Evolutionary conservation across 306 rosid genomes (phyloP).

Genomic region (Vigna trinervia): DNA sequence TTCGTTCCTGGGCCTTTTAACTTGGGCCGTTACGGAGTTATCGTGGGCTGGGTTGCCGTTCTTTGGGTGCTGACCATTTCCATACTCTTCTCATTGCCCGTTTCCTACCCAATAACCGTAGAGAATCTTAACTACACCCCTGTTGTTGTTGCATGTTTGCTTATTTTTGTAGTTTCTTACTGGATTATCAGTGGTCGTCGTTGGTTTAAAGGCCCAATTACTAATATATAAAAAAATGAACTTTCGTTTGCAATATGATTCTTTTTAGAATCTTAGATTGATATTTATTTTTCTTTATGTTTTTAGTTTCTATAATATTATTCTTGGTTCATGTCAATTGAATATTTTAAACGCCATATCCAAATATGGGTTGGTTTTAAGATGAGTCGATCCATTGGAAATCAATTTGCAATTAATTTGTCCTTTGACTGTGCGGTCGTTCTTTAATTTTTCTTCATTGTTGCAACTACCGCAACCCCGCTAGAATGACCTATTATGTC

Average conservation of each 20-base stretch:
- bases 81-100: constrained; percentile 82
- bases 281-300: background rate
- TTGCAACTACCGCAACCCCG: too few relatives aligned
- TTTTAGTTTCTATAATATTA: too few relatives aligned
- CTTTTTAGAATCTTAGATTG: background rate
- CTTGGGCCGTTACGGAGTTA: constrained; percentile 71
- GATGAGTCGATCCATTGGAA: too few relatives aligned
- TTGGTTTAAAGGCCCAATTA: constrained; percentile 91
- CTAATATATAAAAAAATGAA: constrained; percentile 57
- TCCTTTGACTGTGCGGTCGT: too few relatives aligned
- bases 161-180: constrained; percentile 57
- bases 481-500: too few relatives aligned
- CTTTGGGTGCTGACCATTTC: constrained; percentile 87
- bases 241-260: background rate
- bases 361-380: too few relatives aligned
- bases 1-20: constrained; percentile 80
- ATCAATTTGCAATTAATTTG: too few relatives aligned
- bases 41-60: constrained; percentile 83
- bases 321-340: too few relatives aligned
- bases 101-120: constrained; percentile 76
- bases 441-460: too few relatives aligned
- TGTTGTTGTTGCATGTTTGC: constrained; percentile 73
- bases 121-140: constrained; percentile 92
- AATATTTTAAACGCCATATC: too few relatives aligned
- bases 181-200: constrained; percentile 69